Conservation (phyloP, 2,329 filamentous ascomycete species). For the Sporothrix euskadiensis region DNA sequence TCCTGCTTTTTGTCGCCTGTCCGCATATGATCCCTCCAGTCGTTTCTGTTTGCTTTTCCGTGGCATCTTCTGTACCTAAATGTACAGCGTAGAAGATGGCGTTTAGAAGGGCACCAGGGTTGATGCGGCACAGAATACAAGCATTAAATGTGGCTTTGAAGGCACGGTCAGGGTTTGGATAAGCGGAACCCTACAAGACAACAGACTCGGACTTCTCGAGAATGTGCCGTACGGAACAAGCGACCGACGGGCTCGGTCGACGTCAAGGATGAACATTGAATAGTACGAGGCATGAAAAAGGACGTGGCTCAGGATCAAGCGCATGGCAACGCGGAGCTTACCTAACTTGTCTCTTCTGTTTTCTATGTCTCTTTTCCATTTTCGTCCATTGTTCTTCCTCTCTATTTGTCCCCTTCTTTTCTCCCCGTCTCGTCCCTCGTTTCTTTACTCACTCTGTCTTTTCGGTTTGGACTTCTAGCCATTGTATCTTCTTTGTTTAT, state of each 20-base stretch:
- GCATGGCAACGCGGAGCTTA: neutral
- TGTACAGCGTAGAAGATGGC: too few relatives aligned
- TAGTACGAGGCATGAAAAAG: neutral
- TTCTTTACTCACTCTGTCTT: neutral
- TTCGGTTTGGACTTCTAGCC: neutral
- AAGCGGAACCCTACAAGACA: neutral
- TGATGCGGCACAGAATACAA: conserved; percentile 6
- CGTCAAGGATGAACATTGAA: neutral
- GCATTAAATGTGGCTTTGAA: neutral
- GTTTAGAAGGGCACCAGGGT: neutral
- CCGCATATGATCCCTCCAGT: neutral
- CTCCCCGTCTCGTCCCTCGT: neutral
- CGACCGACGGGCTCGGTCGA: neutral
- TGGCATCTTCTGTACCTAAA: neutral
- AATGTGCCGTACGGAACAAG: conserved; percentile 6
- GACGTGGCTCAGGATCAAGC: conserved; percentile 10
- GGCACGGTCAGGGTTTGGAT: neutral
- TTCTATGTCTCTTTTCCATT: neutral
- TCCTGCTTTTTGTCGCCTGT: neutral
- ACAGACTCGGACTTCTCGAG: conserved; percentile 18
- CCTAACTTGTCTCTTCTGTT: neutral
- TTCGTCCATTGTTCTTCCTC: neutral
- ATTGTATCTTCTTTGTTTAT: too few relatives aligned
- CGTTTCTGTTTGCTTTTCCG: neutral
- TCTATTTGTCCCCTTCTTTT: neutral